Evolutionary conservation across 805 yeast species (phyloP).

Genomic region (Scheffersomyces lignosus): DNA sequence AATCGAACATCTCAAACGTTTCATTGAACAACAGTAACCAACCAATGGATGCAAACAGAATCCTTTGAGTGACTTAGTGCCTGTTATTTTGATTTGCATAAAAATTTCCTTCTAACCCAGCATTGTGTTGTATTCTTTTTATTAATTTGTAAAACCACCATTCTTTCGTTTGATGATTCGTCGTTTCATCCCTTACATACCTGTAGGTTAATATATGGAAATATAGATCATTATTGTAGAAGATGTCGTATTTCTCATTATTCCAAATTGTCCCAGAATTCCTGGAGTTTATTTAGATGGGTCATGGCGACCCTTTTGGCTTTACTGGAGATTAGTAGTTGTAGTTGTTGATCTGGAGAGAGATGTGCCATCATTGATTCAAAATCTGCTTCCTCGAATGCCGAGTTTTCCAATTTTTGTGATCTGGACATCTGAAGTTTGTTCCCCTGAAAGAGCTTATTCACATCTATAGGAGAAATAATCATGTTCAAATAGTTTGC

Average conservation of each 20-base stretch:
- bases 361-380: conserved; percentile 5
- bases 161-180: too few species aligned
- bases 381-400: neutral
- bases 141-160: too few species aligned
- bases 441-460: neutral
- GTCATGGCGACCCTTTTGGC: conserved; percentile 1
- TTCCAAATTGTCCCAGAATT: conserved; percentile 19
- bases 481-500: conserved; percentile 9
- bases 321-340: conserved; percentile 1
- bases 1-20: conserved; percentile 21
- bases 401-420: conserved; percentile 2
- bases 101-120: too few species aligned
- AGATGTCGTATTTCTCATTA: too few species aligned
- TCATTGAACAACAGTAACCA: conserved; percentile 10
- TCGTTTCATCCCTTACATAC: too few species aligned
- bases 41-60: conserved; percentile 27
- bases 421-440: neutral
- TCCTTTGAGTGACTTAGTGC: conserved; percentile 23
- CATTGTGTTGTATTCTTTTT: too few species aligned
- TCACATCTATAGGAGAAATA: conserved; percentile 7
- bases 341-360: conserved; percentile 17
- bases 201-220: too few species aligned
- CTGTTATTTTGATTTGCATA: too few species aligned
- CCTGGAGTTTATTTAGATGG: conserved; percentile 11
- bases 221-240: neutral